Conservation (phyloP, 73 alveolate species). For the Symbiodinium natans region DNA sequence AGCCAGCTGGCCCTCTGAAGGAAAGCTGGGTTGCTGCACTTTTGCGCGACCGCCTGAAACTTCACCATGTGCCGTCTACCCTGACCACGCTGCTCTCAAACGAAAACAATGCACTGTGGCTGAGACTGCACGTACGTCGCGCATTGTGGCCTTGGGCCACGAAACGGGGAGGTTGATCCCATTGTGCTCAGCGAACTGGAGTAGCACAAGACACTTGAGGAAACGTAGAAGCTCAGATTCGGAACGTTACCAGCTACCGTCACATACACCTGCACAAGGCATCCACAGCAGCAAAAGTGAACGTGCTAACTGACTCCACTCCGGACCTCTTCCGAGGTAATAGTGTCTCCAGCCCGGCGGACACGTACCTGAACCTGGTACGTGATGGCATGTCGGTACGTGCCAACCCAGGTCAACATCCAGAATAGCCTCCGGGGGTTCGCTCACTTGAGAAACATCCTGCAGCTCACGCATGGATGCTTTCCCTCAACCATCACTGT, state of each 20-base stretch:
- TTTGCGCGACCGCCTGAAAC: slow-evolving; percentile 33
- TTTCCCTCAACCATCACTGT: too few relatives aligned
- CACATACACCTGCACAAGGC: background rate
- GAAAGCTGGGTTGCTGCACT: slow-evolving; percentile 58
- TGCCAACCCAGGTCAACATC: too few relatives aligned
- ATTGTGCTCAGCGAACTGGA: too few relatives aligned
- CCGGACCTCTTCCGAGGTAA: background rate
- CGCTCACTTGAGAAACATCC: background rate
- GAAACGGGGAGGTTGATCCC: background rate
- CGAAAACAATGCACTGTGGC: too few relatives aligned
- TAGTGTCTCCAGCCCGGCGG: slow-evolving; percentile 41
- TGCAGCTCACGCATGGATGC: background rate
- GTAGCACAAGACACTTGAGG: background rate
- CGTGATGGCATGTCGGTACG: too few relatives aligned
- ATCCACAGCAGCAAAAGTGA: background rate
- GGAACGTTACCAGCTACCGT: background rate
- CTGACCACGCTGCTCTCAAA: too few relatives aligned
- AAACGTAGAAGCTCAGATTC: background rate
- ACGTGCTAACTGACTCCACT: too few relatives aligned
- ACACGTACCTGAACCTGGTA: slow-evolving; percentile 47
- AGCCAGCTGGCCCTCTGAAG: slow-evolving; percentile 3
- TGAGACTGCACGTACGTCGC: slow-evolving; percentile 1
- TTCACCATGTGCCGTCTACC: too few relatives aligned
- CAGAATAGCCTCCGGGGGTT: background rate
- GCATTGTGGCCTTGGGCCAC: slow-evolving; percentile 20